Evolutionary conservation across 371 early-diverging fungal species (phyloP).

Genomic region (Zopfochytrium polystomum): DNA sequence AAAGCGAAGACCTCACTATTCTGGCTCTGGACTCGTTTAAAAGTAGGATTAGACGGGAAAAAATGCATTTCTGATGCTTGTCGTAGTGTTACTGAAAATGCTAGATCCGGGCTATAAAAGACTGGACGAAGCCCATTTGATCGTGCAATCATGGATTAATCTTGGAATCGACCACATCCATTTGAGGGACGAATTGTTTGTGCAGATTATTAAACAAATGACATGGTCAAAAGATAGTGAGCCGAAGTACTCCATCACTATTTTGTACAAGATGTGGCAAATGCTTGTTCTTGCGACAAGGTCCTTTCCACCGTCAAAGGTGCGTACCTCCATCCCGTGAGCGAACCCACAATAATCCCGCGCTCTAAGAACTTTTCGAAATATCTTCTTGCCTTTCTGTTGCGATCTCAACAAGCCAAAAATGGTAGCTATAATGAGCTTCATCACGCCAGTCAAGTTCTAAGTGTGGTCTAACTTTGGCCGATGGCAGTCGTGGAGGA

Average conservation of each 20-base stretch:
- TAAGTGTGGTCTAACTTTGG: no score
- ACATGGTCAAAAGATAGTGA: constrained; percentile 32
- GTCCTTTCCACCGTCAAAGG: constrained; percentile 46
- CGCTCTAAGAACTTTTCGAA: constrained; percentile 42
- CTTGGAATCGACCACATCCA: constrained; percentile 34
- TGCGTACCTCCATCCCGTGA: constrained; percentile 7
- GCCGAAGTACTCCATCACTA: constrained; percentile 34
- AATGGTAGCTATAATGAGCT: no score
- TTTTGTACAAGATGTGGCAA: constrained; percentile 36
- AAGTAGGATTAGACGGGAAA: constrained; percentile 9
- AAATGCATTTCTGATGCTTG: neutral
- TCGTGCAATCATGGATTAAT: constrained; percentile 26
- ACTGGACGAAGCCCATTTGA: constrained; percentile 23
- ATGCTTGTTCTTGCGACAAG: constrained; percentile 33
- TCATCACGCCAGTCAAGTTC: no score
- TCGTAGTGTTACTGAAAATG: constrained; percentile 31
- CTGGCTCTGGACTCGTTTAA: constrained; percentile 42
- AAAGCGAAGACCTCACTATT: constrained; percentile 23
- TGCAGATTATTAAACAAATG: constrained; percentile 45
- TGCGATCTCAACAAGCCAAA: constrained; percentile 23
- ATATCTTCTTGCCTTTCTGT: constrained; percentile 38
- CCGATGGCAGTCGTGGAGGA: no score
- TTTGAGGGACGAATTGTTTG: constrained; percentile 46
- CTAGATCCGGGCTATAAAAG: constrained; percentile 36
- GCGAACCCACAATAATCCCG: no score